Conservation (phyloP, 73 alveolate species). For the Paramecium sexaurelia region DNA sequence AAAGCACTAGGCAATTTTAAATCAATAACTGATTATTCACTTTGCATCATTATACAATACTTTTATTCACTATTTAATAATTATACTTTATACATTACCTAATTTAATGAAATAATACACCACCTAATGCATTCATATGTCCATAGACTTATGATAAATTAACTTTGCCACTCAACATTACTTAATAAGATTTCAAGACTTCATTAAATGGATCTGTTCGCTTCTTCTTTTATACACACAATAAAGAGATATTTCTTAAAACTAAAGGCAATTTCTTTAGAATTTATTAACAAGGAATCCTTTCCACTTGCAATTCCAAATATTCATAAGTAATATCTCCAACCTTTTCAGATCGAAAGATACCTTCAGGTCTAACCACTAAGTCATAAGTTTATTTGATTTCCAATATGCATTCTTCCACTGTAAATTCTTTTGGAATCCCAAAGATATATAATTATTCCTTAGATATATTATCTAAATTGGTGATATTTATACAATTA, state of each 20-base stretch:
- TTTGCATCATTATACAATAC: background rate
- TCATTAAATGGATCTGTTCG: background rate
- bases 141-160: background rate
- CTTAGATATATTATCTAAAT: conserved; percentile 34
- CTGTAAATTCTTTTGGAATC: conserved; percentile 15
- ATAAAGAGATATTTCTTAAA: background rate
- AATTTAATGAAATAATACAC: conserved; percentile 20
- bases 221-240: background rate
- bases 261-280: background rate
- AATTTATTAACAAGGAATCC: conserved; percentile 11
- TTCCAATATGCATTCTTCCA: background rate
- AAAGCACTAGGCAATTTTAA: background rate
- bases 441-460: conserved; percentile 2
- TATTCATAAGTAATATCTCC: background rate
- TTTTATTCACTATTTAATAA: background rate
- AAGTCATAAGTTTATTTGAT: background rate
- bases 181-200: background rate
- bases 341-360: background rate
- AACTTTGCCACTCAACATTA: background rate
- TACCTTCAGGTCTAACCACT: conserved; percentile 30
- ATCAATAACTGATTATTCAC: background rate
- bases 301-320: conserved; percentile 20
- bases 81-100: background rate
- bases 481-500: background rate
- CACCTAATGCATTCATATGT: background rate